Conservation (phyloP, 257 asterid genomes). For the Ocimum tenuiflorum region DNA sequence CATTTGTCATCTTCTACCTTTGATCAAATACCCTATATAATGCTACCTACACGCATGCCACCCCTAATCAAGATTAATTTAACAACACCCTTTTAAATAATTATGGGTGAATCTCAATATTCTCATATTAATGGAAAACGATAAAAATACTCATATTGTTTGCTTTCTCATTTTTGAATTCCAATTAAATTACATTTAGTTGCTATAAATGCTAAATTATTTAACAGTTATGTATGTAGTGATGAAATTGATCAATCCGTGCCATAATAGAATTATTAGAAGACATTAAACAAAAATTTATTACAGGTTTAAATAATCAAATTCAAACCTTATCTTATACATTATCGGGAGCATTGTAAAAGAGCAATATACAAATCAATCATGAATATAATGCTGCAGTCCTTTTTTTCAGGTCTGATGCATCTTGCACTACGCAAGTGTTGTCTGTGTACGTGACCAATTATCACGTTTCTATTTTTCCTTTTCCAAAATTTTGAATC, state of each 20-base stretch:
- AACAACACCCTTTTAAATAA: no score
- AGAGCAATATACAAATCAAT: slow-evolving; percentile 10
- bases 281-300: neutral
- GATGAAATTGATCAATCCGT: neutral
- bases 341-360: neutral
- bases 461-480: neutral
- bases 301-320: neutral
- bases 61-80: neutral
- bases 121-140: no score
- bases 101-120: no score
- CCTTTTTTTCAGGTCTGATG: slow-evolving; percentile 7
- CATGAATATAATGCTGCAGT: neutral
- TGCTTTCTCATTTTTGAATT: neutral
- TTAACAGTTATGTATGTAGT: neutral
- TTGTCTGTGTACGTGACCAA: slow-evolving; percentile 2
- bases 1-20: slow-evolving; percentile 15
- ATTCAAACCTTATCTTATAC: neutral
- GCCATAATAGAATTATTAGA: neutral
- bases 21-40: slow-evolving; percentile 1
- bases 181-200: neutral
- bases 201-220: neutral
- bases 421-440: slow-evolving; percentile 13
- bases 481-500: neutral
- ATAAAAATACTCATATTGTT: no score
- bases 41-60: slow-evolving; percentile 1